Base-by-base conservation (phyloP, 2,329 filamentous ascomycete genomes). In the Calonectria leucothoes region DNA sequence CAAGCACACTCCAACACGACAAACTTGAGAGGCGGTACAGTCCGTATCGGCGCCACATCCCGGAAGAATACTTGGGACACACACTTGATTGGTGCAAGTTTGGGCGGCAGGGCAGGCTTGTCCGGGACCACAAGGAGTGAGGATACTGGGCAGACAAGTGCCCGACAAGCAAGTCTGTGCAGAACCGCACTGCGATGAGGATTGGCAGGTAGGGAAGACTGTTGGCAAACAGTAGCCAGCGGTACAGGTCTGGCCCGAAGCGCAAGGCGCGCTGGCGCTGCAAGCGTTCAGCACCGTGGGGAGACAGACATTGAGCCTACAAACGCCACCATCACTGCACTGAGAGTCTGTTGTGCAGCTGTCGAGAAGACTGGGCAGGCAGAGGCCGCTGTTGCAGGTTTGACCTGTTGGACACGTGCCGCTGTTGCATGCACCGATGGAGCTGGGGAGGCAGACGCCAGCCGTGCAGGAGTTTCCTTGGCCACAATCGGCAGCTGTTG, bases 1-100 rank as follows among this genome's bases (percentile, higher is more conserved):
- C 7, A 72, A 39, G 23, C 70, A 72, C 1, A 65, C 57, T 25
- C 70, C 70, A 10, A 72, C 37, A 10, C 70, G 70, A n/a, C 70
- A 72, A 7, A 72, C 45, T 1, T 68, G 57, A 7, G 49, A 14
- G 1, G 8, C 17, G 11, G 48, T 63, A 20, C 70, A 72, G 4
- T 51, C 37, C 3, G 65, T 45, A 15, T 72, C 65, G 0, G 35
- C 29, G 2, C 37, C 25, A n/a, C 70, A 72, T 6, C 29, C 17
- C 23, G 65, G 48, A 12, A 72, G 48, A 20, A 48, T 64, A 8
- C 48, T 69, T 2, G 70, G 70, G 6, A 72, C 55, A 25, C 70
- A 72, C 5, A 72, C 27, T 12, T 51, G 37, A 5, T 25, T 25
- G 14, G 48, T 49, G 20, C 70, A 72, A 2, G 70, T 65, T 25